These are phyloP conservation scores for Mycena capillaripes DNA, from an alignment of 768 basidiomycete genomes.

Conservation along the genomic window DNA sequence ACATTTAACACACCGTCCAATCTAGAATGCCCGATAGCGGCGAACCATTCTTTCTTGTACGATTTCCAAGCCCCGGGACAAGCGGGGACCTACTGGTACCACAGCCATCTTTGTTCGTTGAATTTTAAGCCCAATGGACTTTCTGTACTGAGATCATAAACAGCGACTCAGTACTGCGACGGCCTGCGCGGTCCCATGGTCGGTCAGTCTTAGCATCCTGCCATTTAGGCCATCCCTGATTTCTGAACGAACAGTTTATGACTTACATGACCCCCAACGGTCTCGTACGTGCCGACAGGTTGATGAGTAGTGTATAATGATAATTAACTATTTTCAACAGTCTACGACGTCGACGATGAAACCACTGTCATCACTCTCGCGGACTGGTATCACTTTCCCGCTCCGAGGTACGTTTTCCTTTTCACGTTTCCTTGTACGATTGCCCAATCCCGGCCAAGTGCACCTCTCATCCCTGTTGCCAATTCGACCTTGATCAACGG, in stretches of 20 bases:
- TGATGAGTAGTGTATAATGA: slow-evolving; percentile 3
- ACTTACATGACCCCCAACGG: slow-evolving; percentile 53
- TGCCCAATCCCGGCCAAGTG: slow-evolving; percentile 8
- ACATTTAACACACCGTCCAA: not conserved
- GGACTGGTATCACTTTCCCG: slow-evolving; percentile 52
- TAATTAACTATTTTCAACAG: not conserved
- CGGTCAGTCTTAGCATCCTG: not conserved
- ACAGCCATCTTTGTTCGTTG: slow-evolving; percentile 49
- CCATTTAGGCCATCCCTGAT: not conserved
- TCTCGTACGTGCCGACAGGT: slow-evolving; percentile 34
- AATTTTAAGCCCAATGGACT: too few species aligned
- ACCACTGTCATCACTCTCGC: slow-evolving; percentile 61
- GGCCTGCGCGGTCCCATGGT: slow-evolving; percentile 65
- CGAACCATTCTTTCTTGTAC: slow-evolving; percentile 42
- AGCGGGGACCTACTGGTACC: slow-evolving; percentile 61
- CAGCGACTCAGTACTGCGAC: slow-evolving; percentile 68
- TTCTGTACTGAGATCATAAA: slow-evolving; percentile 49
- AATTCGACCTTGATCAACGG: slow-evolving; percentile 56
- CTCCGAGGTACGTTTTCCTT: slow-evolving; percentile 7
- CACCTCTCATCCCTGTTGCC: slow-evolving; percentile 47
- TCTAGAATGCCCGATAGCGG: slow-evolving; percentile 28
- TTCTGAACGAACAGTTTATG: slow-evolving; percentile 49
- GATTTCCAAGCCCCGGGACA: slow-evolving; percentile 50
- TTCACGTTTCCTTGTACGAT: slow-evolving; percentile 46
- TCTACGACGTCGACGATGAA: slow-evolving; percentile 59